Percentiles rank a stretch among this genome's conserved stretches.
Conservation (phyloP, 805 yeast species). For the Candida sithepensis region DNA sequence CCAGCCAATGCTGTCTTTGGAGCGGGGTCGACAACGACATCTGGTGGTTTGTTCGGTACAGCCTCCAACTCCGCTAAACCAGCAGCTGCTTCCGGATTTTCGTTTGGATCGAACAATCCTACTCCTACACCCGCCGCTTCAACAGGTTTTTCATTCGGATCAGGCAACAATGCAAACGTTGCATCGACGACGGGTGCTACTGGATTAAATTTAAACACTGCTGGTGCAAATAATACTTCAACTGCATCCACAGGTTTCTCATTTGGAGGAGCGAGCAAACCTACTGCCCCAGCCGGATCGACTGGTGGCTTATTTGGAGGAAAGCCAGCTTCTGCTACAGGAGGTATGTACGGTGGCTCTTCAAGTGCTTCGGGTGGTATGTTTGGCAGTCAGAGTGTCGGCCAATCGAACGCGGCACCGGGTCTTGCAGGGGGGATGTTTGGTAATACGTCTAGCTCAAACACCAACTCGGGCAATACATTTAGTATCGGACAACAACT, state of each 20-base stretch:
- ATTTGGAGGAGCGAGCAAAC: conserved; percentile 4
- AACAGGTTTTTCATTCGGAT: conserved; percentile 12
- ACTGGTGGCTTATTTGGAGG: conserved; percentile 16
- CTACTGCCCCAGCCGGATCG: background rate
- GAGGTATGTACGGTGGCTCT: background rate
- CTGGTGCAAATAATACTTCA: background rate
- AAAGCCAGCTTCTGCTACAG: background rate
- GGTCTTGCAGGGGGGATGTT: conserved; percentile 18
- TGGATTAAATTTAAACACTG: conserved; percentile 1
- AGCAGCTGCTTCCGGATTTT: conserved; percentile 18
- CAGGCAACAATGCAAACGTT: conserved; percentile 8
- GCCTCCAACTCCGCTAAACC: background rate
- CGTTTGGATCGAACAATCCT: background rate
- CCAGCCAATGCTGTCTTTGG: conserved; percentile 9
- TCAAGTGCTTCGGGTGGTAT: conserved; percentile 11
- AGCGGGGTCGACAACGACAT: background rate
- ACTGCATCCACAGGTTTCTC: conserved; percentile 1
- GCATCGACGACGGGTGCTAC: conserved; percentile 3
- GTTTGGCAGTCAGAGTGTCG: conserved; percentile 9
- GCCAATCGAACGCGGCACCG: background rate
- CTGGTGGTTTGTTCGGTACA: background rate
- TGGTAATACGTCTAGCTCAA: conserved; percentile 23
- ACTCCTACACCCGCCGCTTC: background rate
- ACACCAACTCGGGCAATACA: conserved; percentile 9
- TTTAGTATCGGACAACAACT: conserved; percentile 11